Evolutionary conservation across 768 basidiomycete genomes (phyloP).

Genomic region (Lentinula boryana): DNA sequence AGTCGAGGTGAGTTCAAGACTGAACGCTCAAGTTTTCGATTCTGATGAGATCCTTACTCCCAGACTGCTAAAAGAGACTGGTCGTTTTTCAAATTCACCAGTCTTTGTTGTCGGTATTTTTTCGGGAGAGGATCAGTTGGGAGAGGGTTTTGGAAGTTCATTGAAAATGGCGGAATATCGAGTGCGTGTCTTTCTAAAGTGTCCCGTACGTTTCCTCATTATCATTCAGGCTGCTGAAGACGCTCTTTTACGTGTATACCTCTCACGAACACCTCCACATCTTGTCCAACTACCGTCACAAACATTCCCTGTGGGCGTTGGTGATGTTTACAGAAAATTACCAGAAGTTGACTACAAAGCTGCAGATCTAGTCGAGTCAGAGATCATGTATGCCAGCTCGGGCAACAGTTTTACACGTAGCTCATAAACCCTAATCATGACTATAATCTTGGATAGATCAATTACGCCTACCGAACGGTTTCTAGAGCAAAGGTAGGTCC

Average conservation of each 20-base stretch:
- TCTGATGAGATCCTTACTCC: not conserved
- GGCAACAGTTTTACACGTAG: constrained; percentile 36
- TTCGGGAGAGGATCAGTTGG: constrained; percentile 76
- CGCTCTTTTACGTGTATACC: constrained; percentile 74
- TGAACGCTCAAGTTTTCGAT: not conserved
- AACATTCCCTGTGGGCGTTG: constrained; percentile 56
- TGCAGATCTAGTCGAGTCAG: constrained; percentile 51
- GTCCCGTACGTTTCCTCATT: constrained; percentile 3
- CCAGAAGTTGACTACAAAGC: constrained; percentile 45
- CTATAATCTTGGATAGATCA: not conserved
- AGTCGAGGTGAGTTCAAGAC: constrained; percentile 50
- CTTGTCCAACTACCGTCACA: constrained; percentile 65
- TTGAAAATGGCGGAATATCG: constrained; percentile 94
- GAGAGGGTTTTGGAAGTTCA: constrained; percentile 92
- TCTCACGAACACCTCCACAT: constrained; percentile 70
- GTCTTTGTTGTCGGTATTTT: constrained; percentile 96
- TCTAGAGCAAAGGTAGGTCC: not conserved
- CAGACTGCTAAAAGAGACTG: constrained; percentile 89
- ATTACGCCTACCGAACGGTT: no score
- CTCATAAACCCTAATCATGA: not conserved
- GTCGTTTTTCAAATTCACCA: constrained; percentile 85
- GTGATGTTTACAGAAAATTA: constrained; percentile 46
- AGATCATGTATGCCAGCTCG: constrained; percentile 66
- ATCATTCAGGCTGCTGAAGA: constrained; percentile 73
- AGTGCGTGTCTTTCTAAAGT: constrained; percentile 35